A percentile compares a stretch with the other conserved stretches of the same genome.
Conservation (phyloP, 768 basidiomycete species). For the Mycena kentingensis region DNA sequence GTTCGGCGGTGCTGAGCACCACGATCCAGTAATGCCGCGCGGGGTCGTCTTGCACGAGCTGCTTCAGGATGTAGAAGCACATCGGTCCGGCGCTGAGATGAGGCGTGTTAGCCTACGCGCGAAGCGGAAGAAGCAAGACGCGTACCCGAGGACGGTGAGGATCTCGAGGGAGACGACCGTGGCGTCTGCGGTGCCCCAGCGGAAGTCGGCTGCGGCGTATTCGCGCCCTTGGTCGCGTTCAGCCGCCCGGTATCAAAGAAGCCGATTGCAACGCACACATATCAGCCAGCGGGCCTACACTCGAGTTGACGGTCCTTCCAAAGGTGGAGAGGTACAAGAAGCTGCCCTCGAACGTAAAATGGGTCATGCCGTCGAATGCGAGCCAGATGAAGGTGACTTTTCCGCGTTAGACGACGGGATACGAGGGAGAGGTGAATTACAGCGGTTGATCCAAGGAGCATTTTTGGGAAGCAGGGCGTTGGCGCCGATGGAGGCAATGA, state of each 20-base stretch:
- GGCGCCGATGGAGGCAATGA: constrained; percentile 55
- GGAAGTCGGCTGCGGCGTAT: constrained; percentile 76
- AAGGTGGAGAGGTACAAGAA: constrained; percentile 64
- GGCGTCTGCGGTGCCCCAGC: constrained; percentile 81
- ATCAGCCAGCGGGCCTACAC: constrained; percentile 67
- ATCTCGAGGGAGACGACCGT: constrained; percentile 82
- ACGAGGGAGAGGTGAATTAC: constrained; percentile 12
- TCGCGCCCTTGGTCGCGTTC: constrained; percentile 77
- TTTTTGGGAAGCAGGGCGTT: constrained; percentile 63
- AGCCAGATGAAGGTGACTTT: constrained; percentile 74
- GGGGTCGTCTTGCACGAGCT: constrained; percentile 64
- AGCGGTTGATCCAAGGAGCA: constrained; percentile 62
- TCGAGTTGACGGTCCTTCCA: constrained; percentile 70
- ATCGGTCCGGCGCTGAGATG: constrained; percentile 75
- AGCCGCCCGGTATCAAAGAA: background rate
- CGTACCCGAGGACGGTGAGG: constrained; percentile 80
- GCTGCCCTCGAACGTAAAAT: constrained; percentile 63
- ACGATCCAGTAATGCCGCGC: constrained; percentile 80
- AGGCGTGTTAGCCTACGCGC: no score
- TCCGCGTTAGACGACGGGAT: background rate
- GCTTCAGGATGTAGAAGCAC: constrained; percentile 70
- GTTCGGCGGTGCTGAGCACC: constrained; percentile 71
- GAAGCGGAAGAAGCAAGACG: no score
- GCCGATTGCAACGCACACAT: constrained; percentile 73
- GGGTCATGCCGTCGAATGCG: constrained; percentile 79